Conservation (phyloP, 1,139 yeast genomes). For the Kurtzmaniella quercitrusa region DNA sequence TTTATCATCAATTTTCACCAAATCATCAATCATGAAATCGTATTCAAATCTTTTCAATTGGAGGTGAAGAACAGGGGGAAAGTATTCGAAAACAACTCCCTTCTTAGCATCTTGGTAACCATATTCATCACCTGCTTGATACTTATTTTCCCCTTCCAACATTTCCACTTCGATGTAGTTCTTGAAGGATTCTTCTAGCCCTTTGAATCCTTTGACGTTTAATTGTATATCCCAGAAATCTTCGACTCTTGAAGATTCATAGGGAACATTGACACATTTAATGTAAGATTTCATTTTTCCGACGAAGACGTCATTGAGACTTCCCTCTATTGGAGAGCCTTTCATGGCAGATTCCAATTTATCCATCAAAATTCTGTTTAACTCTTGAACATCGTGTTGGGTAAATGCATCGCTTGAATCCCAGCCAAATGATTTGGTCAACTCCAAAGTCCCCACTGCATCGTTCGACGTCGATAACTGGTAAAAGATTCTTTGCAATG, state of each 20-base stretch:
- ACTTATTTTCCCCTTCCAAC: constrained; percentile 91
- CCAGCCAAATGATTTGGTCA: constrained; percentile 96
- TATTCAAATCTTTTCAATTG: constrained; percentile 94
- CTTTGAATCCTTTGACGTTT: constrained; percentile 80
- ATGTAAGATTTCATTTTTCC: constrained; percentile 96
- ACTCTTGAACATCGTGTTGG: constrained; percentile 96
- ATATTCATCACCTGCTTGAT: constrained; percentile 78
- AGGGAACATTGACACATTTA: constrained; percentile 91
- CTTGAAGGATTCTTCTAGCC: constrained; percentile 69
- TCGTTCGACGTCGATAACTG: constrained; percentile 65
- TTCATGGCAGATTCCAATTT: constrained; percentile 89
- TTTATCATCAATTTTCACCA: constrained; percentile 88
- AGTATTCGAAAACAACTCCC: constrained; percentile 86
- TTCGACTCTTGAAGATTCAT: constrained; percentile 87
- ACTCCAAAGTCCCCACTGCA: constrained; percentile 80
- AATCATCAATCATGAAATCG: constrained; percentile 83
- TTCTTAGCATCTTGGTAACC: constrained; percentile 96
- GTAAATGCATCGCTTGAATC: constrained; percentile 93
- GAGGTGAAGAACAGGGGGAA: constrained; percentile 90
- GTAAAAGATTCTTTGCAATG: constrained; percentile 84
- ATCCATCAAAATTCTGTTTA: constrained; percentile 94
- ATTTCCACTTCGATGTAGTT: constrained; percentile 87
- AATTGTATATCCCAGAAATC: constrained; percentile 98
- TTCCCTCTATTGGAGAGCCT: constrained; percentile 78
- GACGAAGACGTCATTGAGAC: constrained; percentile 78